A percentile compares a stretch with the other conserved stretches of the same genome.
These are phyloP conservation scores for grape (Vitis vinifera) DNA, from an alignment of 164 flowering plant species.

Conservation along the genomic window ASM3070453v1 NC_081821.1:30501-31000, in stretches of 20 bases:
- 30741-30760: background rate
- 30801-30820: slow-evolving; percentile 94
- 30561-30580: slow-evolving; percentile 83
- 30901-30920: slow-evolving; percentile 84
- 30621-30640: slow-evolving; percentile 86
- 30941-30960: slow-evolving; percentile 80
- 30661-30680: slow-evolving; percentile 80
- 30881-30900: slow-evolving; percentile 88
- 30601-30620: slow-evolving; percentile 88
- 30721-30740: background rate
- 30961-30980: slow-evolving; percentile 48
- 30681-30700: background rate
- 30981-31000: background rate
- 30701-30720: background rate
- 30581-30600: slow-evolving; percentile 74
- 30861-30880: slow-evolving; percentile 90
- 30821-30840: slow-evolving; percentile 87
- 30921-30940: slow-evolving; percentile 92
- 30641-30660: slow-evolving; percentile 92
- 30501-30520: slow-evolving; percentile 95
- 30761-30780: slow-evolving; percentile 91
- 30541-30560: slow-evolving; percentile 79
- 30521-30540: slow-evolving; percentile 98
- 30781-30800: slow-evolving; percentile 93
- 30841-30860: slow-evolving; percentile 88